Base-by-base conservation (phyloP, 345 rosid species). In the Schrenkiella parvula region DNA sequence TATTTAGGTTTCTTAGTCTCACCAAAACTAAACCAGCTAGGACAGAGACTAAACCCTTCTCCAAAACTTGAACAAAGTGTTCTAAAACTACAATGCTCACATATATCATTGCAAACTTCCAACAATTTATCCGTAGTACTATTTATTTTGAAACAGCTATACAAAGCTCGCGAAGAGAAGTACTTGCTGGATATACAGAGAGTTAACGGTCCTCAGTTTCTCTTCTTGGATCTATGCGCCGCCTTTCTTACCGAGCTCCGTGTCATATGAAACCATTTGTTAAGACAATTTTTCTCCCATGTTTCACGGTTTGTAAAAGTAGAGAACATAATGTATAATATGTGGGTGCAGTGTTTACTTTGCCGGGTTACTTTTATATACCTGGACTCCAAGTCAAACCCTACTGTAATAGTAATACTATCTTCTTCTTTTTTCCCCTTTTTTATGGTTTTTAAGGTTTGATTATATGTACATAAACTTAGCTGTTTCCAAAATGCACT, bases 161-260 rank as follows among this genome's bases (percentile, higher is more conserved):
- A 89, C 85, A 93, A 89, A 86, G 87, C 95, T 2, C 87, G 87
- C 0, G 90, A 87, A 31, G 98, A 93, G 74, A 91, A 88, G 76
- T 91, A 93, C 81, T 77, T 93, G 77, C 85, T 91, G 9, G 97
- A 93, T 75, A 87, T 93, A 15, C 98, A 85, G 79, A 80, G 95
- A 79, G 83, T 93, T 51, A 85, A 80, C 15, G 98, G 98, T 19
- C 93, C 95, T 13, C 96, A 93, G 76, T 78, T 93, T 75, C 88
- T 93, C 13, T 91, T 93, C 80, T 78, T 93, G 82, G 98, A 93
- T 78, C 91, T 93, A 38, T 93, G 98, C 23, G 96, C 98, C 1
- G 89, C 89, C 23, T 93, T 93, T 71, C 95, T 93, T 44, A 83
- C 93, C 0, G 92, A 87, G 80, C 93, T 93, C 14, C 89, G 90